phyloP scores from a whole-genome alignment of 805 yeast species.

The Metschnikowia reukaufii region DNA sequence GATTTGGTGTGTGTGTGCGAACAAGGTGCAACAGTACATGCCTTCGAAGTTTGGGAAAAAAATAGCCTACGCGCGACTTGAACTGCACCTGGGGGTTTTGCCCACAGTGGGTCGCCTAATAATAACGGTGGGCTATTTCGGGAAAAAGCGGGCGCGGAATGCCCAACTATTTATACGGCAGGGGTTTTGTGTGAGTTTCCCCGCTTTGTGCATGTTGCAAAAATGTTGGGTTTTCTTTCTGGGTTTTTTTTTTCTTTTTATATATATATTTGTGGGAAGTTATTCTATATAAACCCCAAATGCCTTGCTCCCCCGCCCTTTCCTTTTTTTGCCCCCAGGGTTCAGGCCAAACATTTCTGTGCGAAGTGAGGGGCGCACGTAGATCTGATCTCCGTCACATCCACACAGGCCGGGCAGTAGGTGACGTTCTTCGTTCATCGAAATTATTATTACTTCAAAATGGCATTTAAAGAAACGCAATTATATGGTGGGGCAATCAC shows the following conservation, averaged over 20 bases:
- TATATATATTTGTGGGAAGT: background rate
- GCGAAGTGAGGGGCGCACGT: background rate
- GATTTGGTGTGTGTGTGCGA: background rate
- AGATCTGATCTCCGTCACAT: background rate
- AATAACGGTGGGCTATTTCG: background rate
- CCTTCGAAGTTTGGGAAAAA: background rate
- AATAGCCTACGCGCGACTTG: background rate
- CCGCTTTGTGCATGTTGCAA: background rate
- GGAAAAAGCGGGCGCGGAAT: background rate
- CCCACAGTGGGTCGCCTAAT: background rate
- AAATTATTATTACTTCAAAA: too few relatives aligned
- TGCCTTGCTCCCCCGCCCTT: background rate
- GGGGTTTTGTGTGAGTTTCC: background rate
- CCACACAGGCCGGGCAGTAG: background rate
- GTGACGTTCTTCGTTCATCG: too few relatives aligned
- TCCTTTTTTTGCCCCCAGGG: background rate
- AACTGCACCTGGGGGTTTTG: background rate
- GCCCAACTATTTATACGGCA: background rate
- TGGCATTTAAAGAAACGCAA: background rate
- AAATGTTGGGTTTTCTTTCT: background rate
- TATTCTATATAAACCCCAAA: background rate
- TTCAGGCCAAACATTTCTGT: background rate
- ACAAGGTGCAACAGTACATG: background rate
- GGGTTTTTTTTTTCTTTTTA: background rate
- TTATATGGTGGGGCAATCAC: slow-evolving; percentile 74